These are phyloP conservation scores for Aspergillus flavus DNA, from an alignment of 2,329 filamentous ascomycete species.

Conservation along the genomic window DNA sequence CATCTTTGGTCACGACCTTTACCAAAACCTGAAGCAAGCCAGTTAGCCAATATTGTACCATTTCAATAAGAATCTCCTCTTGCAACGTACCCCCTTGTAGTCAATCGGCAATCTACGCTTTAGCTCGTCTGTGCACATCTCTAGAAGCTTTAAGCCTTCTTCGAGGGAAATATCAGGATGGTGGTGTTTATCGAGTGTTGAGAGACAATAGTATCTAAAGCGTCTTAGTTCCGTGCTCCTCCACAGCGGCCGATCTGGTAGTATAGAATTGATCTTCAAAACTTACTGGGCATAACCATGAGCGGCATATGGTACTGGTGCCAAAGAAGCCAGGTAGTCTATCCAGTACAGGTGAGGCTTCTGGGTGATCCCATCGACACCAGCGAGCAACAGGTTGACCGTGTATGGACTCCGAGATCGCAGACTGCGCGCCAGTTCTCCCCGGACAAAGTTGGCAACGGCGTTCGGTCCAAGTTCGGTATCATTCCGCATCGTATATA, in stretches of 20 bases:
- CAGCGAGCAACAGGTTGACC: slow-evolving; percentile 93
- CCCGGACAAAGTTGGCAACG: slow-evolving; percentile 89
- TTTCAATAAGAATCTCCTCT: background rate
- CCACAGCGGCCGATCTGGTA: background rate
- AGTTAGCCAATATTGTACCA: slow-evolving; percentile 14
- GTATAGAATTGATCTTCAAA: background rate
- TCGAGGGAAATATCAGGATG: slow-evolving; percentile 89
- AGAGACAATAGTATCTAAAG: slow-evolving; percentile 89
- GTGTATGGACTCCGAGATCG: slow-evolving; percentile 93
- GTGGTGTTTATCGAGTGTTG: slow-evolving; percentile 97
- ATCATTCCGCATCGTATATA: slow-evolving; percentile 98
- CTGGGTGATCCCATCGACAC: slow-evolving; percentile 87
- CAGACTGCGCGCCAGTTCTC: slow-evolving; percentile 87
- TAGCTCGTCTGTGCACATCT: slow-evolving; percentile 94
- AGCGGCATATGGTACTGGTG: slow-evolving; percentile 88
- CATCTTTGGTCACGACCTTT: slow-evolving; percentile 94
- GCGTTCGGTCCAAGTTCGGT: slow-evolving; percentile 87
- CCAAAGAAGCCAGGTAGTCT: slow-evolving; percentile 90
- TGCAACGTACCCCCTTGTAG: slow-evolving; percentile 82
- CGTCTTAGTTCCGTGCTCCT: slow-evolving; percentile 15
- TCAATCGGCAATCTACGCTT: slow-evolving; percentile 96
- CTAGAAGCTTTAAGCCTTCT: slow-evolving; percentile 87
- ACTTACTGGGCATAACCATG: slow-evolving; percentile 96
- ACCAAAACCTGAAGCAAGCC: slow-evolving; percentile 57
- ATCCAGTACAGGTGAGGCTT: slow-evolving; percentile 96